Percentiles rank a stretch among this genome's conserved stretches.
phyloP scores from a whole-genome alignment of 805 yeast genomes.

The Maudiozyma bulderi region DNA sequence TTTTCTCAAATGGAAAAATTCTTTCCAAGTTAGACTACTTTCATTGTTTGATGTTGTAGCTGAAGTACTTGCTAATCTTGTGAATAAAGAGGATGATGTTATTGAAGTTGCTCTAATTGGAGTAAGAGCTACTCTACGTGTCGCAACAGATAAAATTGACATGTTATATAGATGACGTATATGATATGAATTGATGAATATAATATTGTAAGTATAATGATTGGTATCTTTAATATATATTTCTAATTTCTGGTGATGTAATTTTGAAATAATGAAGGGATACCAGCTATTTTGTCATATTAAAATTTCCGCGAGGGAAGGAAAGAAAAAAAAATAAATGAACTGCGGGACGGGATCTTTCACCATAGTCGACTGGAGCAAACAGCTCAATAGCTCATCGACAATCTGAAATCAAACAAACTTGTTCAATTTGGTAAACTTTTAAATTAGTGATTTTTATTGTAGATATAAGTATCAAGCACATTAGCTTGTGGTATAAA shows the following conservation, averaged over 20 bases:
- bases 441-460: no score
- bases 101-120: not conserved
- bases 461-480: no score
- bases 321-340: no score
- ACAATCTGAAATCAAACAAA: no score
- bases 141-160: not conserved
- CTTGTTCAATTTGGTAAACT: no score
- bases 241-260: not conserved
- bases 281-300: no score
- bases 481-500: no score
- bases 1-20: constrained; percentile 67
- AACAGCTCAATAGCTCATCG: no score
- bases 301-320: no score
- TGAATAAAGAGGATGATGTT: not conserved
- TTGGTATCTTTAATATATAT: not conserved
- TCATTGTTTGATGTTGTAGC: not conserved
- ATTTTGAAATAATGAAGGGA: not conserved
- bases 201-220: not conserved
- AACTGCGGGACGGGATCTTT: no score
- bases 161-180: not conserved
- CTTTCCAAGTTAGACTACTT: constrained; percentile 54
- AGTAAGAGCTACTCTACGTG: not conserved
- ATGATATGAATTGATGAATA: not conserved
- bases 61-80: constrained; percentile 1
- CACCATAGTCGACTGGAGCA: no score